Base-by-base conservation (phyloP, 2,329 filamentous ascomycete species). In the Aspergillus persii region DNA sequence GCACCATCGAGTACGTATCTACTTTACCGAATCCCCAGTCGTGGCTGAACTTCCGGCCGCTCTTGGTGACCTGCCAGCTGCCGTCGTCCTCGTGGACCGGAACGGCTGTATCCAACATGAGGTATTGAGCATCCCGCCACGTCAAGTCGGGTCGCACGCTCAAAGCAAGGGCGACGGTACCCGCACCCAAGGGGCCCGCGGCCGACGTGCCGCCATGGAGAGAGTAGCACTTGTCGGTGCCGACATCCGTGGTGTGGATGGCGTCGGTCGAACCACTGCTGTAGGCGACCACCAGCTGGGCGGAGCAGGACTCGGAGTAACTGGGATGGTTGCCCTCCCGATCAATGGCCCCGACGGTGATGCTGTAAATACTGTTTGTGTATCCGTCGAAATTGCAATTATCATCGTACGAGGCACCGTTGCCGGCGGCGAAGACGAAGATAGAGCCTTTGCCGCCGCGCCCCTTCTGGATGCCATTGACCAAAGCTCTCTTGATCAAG, bases 331-430 rank as follows among this genome's bases (percentile, higher is more conserved):
- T 77, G 44, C 94, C 93, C 66, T 89, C 87, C 60, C 91, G 84
- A 73, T 97, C 93, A 62, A 99, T 89, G 36, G 94, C 94, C 41
- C 95, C 95, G 18, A 99, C 92, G 0, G 93, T 96, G 68, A 99
- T 95, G 74, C 92, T 97, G 82, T 98, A 99, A 68, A 99, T 99
- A 73, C 93, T 97, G 80, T 99, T 99, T 60, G 95, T 99, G 77
- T 99, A 99, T 44, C 95, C 95, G 72, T 99, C 95, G 74, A 99
- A 99, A 75, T 99, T 99, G 83, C 95, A 99, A 77, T 99, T 98
- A 75, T 99, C 95, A 50, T 91, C 93, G 64, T 81, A 86, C 3
- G 83, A 81, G 8, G 94, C 96, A 59, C 95, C 95, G 71, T 99
- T 99, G 60, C 95, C 95, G 65, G 94, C 93, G 48, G 95, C 95